Evolutionary conservation across 2,329 filamentous ascomycete species (phyloP), one percentile per base, ranked within the genome.

Genomic region (Stromatinia cepivora): DNA sequence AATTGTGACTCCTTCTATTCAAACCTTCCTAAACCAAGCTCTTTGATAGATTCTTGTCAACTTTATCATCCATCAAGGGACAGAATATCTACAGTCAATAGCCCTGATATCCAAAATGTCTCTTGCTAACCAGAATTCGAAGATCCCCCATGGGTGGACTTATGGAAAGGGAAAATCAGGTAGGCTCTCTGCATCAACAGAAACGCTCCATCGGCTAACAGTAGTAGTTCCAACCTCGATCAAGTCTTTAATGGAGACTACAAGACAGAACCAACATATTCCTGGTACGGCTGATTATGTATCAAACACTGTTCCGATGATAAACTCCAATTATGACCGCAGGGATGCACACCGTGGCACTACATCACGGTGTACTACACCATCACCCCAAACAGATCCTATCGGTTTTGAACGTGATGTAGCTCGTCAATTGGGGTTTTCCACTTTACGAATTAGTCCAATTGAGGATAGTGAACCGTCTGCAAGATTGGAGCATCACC

Each of bases 71-170:
- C 4, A 20, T 53, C 42, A 4, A 45, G 13, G 42, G 10, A 39
- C 39, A 39, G 39, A 11, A 39, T 39, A 39, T 11, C 11, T 10
- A 4, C 3, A 9, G 4, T 28, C 25, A 28, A 20, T 17, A 53
- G 50, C 28, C 20, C 13, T 25, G 1, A 3, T 25, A 39, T 39
- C 11, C 28, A 54, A 28, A 0, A 58, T 58, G 34, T 25, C 34
- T 25, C 25, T 34, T 0, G 1, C 13, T 6, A 42, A 58, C 0
- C 15, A 17, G 22, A 7, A 3, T 8, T 58, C 17, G 1, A 0
- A 1, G 17, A 31, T 45, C 8, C 10, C 39, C 2, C 1, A 5
- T 0, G 2, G 0, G 4, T 28, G 4, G n/a, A 15, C 11, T 15
- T 6, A 52, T 1, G 9, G 10, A 28, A 28, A 25, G 6, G n/a